Percentiles rank a stretch among this genome's conserved stretches.
These are phyloP conservation scores for Furcasterigmium furcatum DNA, from an alignment of 2,329 filamentous ascomycete genomes.

Conservation along the genomic window DNA sequence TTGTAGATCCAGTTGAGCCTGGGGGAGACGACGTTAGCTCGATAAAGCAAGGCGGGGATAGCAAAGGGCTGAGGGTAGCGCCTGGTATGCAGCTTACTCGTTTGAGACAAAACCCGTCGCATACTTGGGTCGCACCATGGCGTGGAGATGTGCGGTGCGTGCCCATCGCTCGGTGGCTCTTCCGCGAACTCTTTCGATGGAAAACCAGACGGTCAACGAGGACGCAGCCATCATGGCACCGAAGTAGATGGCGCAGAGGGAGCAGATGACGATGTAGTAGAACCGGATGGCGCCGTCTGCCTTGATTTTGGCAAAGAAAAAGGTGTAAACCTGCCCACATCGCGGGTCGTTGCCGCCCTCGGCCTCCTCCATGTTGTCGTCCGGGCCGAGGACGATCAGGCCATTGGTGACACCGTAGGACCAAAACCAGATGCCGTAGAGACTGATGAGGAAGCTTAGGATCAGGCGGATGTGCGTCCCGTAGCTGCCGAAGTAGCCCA, in stretches of 20 bases:
- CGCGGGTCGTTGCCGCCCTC: conserved; percentile 9
- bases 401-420: conserved; percentile 13
- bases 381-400: conserved; percentile 12
- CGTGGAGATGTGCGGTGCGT: too few species aligned
- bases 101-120: conserved; percentile 14
- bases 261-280: conserved; percentile 17
- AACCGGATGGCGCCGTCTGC: conserved; percentile 15
- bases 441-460: conserved; percentile 16
- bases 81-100: conserved; percentile 11
- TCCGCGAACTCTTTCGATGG: too few species aligned
- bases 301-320: conserved; percentile 18
- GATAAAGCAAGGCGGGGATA: too few species aligned
- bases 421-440: conserved; percentile 24
- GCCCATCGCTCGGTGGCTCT: too few species aligned
- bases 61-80: too few species aligned
- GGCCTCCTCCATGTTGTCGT: conserved; percentile 12
- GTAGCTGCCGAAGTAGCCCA: conserved; percentile 17
- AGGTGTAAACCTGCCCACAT: conserved; percentile 16
- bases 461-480: conserved; percentile 18
- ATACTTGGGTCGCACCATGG: too few species aligned
- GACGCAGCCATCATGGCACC: conserved; percentile 16
- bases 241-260: conserved; percentile 15
- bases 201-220: conserved; percentile 12
- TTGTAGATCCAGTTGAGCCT: conserved; percentile 16
- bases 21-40: background rate